A percentile compares a stretch with the other conserved stretches of the same genome.
Evolutionary conservation across 1,284 basidiomycete genomes (phyloP).

Genomic region (Irpex sp.): DNA sequence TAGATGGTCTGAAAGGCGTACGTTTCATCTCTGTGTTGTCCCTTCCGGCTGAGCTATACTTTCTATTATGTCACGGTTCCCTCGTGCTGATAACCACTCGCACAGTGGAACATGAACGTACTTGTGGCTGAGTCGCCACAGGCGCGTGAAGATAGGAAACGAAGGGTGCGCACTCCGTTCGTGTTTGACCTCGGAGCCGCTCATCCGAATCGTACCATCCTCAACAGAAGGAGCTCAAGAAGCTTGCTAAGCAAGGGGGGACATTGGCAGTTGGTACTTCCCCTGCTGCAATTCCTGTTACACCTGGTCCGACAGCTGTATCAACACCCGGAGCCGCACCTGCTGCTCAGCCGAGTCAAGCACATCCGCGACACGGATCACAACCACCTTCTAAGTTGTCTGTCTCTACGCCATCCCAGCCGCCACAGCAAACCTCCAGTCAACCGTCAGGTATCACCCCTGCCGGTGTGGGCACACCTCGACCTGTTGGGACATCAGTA

Average conservation of each 20-base stretch:
- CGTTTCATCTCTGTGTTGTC: slow-evolving; percentile 31
- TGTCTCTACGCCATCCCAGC: slow-evolving; percentile 8
- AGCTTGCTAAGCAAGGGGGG: slow-evolving; percentile 56
- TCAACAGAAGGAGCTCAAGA: slow-evolving; percentile 68
- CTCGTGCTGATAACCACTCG: slow-evolving; percentile 1
- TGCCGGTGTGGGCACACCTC: slow-evolving; percentile 30
- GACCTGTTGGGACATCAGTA: slow-evolving; percentile 30
- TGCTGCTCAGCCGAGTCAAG: slow-evolving; percentile 18
- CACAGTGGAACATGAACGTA: slow-evolving; percentile 65
- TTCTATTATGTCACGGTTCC: not conserved
- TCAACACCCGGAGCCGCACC: slow-evolving; percentile 13
- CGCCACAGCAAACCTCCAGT: slow-evolving; percentile 12
- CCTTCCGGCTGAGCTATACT: slow-evolving; percentile 3
- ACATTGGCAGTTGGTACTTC: slow-evolving; percentile 16
- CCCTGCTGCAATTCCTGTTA: slow-evolving; percentile 27
- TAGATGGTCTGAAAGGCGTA: slow-evolving; percentile 75
- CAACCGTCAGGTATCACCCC: slow-evolving; percentile 33
- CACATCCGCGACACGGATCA: slow-evolving; percentile 23
- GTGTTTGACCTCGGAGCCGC: slow-evolving; percentile 7
- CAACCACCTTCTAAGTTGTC: not conserved
- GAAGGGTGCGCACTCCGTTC: slow-evolving; percentile 49
- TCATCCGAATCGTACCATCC: slow-evolving; percentile 14
- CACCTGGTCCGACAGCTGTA: slow-evolving; percentile 18
- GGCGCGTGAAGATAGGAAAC: slow-evolving; percentile 75
- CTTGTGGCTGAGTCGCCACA: slow-evolving; percentile 69